A percentile compares a stretch with the other conserved stretches of the same genome.
phyloP scores from a whole-genome alignment of 169 alveolate genomes.

The Eimeria acervulina region DNA sequence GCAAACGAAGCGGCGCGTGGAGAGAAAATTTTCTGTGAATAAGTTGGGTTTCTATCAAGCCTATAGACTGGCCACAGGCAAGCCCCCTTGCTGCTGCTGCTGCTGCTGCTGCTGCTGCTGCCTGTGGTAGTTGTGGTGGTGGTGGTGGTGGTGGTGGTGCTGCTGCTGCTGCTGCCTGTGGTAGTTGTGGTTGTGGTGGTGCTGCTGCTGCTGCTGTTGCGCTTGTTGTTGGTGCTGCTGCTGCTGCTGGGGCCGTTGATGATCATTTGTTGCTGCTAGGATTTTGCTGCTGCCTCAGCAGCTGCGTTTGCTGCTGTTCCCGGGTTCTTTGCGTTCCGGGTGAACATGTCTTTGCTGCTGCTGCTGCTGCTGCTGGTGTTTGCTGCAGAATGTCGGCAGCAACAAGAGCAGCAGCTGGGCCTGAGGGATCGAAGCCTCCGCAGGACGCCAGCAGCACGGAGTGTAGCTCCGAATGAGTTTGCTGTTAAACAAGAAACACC shows the following conservation, averaged over 20 bases:
- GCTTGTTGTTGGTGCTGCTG: too few relatives aligned
- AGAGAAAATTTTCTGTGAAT: conserved; percentile 72
- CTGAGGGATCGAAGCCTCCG: conserved; percentile 66
- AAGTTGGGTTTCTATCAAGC: conserved; percentile 70
- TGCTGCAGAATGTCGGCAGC: conserved; percentile 76
- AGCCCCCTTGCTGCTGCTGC: neutral
- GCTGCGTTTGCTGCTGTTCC: neutral
- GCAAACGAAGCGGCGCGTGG: conserved; percentile 67
- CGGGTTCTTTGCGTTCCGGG: too few relatives aligned
- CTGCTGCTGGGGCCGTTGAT: neutral
- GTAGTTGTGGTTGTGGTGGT: too few relatives aligned
- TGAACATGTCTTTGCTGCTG: neutral
- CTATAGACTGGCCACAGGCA: conserved; percentile 74
- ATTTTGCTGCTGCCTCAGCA: neutral
- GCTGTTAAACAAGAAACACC: neutral
- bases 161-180: too few relatives aligned
- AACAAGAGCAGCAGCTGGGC: conserved; percentile 75
- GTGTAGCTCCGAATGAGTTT: neutral
- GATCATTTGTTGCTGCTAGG: neutral
- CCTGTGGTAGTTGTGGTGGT: neutral
- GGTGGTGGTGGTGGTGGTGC: too few relatives aligned
- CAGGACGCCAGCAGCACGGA: neutral
- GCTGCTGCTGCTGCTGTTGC: too few relatives aligned
- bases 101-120: neutral
- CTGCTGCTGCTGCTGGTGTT: neutral